Conservation (phyloP, 2,329 filamentous ascomycete species). For the Monosporascus sp. region DNA sequence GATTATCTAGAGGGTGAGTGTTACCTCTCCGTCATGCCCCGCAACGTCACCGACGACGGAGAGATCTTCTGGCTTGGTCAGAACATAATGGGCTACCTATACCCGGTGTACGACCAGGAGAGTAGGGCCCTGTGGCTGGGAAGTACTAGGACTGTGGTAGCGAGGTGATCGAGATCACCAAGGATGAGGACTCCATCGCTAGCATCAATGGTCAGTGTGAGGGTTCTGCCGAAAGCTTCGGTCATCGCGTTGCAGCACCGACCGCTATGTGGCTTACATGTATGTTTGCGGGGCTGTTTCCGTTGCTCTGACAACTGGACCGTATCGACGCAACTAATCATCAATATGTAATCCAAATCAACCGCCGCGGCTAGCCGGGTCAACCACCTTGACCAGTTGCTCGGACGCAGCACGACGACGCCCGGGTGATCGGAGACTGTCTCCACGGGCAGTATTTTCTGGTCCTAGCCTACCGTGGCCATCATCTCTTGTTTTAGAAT, state of each 20-base stretch:
- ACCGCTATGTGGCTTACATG: not conserved
- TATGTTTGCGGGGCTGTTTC: not conserved
- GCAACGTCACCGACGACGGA: not conserved
- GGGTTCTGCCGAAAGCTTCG: not conserved
- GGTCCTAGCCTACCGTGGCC: no score
- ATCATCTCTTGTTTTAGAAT: no score
- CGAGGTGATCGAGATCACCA: not conserved
- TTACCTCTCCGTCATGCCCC: conserved; percentile 1
- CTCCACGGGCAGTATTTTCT: no score
- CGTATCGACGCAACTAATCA: no score
- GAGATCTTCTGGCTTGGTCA: conserved; percentile 2
- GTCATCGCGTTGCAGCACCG: not conserved
- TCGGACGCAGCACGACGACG: no score
- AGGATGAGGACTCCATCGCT: not conserved
- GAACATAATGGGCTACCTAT: conserved; percentile 1
- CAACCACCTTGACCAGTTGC: no score
- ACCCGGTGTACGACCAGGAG: conserved; percentile 3
- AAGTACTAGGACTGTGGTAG: conserved; percentile 1
- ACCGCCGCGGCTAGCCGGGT: no score
- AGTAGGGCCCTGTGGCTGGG: conserved; percentile 2
- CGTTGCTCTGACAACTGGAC: no score
- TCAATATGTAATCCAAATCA: no score
- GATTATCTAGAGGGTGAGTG: not conserved
- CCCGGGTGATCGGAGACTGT: no score
- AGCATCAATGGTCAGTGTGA: conserved; percentile 1